Base-by-base conservation (phyloP, 768 basidiomycete species). In the Fistulinella prunicolor region DNA sequence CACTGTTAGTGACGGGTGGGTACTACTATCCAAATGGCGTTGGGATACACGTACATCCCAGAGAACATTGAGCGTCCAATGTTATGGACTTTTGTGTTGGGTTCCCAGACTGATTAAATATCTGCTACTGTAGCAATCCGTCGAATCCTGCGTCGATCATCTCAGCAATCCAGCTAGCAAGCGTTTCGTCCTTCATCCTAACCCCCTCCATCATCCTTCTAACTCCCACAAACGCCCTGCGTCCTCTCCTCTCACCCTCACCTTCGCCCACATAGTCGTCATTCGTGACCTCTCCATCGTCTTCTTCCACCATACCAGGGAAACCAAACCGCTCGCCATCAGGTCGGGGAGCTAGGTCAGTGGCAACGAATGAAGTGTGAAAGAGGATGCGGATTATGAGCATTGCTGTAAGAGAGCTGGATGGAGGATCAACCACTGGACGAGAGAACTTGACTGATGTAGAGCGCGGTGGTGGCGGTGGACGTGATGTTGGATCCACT, bases 281-380 rank as follows among this genome's bases (percentile, higher is more conserved):
- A 10, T 37, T 46, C 17, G 61, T 48, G n/a, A 81, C 79, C 46
- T 77, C 76, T 16, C 85, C 89, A n/a, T 82, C 86, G n/a, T 78
- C 76, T 19, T 87, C 89, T 51, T 90, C 86, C 30, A 89, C 71
- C 19, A 89, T 45, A 0, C 86, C 91, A 6, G 94, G 94, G 65
- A 95, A 90, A 0, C 93, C 93, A 65, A 94, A 95, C 54, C 89
- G 87, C 49, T 94, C 90, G 19, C 79, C 85, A 60, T 89, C 86
- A 3, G 76, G 83, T 22, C 87, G 77, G 26, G 88, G 87, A 5
- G 78, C 78, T 2, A 72, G 64, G 54, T 89, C 88, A 13, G 50
- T 46, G 6, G 85, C 80, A 17, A 85, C 83, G 58, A 91, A 90
- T 1, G 92, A 81, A 5, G 82, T 79, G 38, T 89, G 78, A 64